Conservation (phyloP, 139 green algal genomes). For the Tetraselmis striata region DNA sequence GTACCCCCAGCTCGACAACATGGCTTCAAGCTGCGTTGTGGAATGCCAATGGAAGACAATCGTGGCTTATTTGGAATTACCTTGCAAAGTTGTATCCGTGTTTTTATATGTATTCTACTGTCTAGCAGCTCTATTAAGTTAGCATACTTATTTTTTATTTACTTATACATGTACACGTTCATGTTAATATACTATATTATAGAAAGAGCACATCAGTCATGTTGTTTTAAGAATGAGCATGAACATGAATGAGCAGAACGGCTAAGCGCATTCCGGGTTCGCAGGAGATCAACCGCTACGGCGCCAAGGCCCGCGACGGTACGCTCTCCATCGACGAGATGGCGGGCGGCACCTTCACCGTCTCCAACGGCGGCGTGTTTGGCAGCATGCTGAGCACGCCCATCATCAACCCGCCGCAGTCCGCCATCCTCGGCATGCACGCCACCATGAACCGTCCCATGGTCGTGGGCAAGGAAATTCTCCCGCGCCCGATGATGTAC, state of each 20-base stretch:
- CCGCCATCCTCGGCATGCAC: slow-evolving; percentile 96
- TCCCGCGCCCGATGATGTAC: slow-evolving; percentile 96
- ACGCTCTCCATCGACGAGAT: slow-evolving; percentile 97
- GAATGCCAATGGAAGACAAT: too few relatives aligned
- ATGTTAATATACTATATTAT: too few relatives aligned
- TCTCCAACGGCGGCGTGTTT: slow-evolving; percentile 98
- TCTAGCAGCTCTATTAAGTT: too few relatives aligned
- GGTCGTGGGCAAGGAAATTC: slow-evolving; percentile 75
- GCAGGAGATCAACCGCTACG: background rate
- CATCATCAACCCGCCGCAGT: slow-evolving; percentile 99
- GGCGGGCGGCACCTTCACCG: slow-evolving; percentile 98
- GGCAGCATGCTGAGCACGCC: slow-evolving; percentile 89
- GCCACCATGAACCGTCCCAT: slow-evolving; percentile 79
- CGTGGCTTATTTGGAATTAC: too few relatives aligned
- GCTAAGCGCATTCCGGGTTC: too few relatives aligned
- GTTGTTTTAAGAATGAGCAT: too few relatives aligned
- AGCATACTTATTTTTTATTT: too few relatives aligned
- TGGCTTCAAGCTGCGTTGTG: background rate
- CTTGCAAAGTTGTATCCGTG: too few relatives aligned
- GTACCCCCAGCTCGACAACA: background rate
- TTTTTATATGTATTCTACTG: too few relatives aligned
- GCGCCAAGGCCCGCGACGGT: slow-evolving; percentile 83
- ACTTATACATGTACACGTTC: too few relatives aligned
- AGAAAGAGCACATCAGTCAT: too few relatives aligned
- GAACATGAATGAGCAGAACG: too few relatives aligned